These are phyloP conservation scores for Ceratobasidium sp. DNA, from an alignment of 1,284 basidiomycete genomes.

Conservation along the genomic window DNA sequence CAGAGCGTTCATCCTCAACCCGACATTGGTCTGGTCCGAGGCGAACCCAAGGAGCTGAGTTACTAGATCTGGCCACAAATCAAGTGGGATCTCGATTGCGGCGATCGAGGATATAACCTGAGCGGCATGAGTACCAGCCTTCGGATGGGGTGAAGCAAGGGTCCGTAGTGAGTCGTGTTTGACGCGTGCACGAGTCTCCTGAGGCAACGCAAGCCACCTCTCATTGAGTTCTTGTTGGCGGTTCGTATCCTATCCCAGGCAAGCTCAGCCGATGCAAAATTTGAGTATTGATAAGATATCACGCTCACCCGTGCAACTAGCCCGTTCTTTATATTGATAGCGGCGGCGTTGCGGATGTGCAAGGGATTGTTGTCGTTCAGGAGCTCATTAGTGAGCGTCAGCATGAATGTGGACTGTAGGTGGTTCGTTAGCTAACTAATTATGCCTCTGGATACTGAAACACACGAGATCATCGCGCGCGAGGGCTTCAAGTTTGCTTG, in stretches of 20 bases:
- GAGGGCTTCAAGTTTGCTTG: constrained; percentile 85
- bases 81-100: constrained; percentile 88
- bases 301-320: constrained; percentile 84
- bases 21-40: constrained; percentile 78
- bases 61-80: constrained; percentile 92
- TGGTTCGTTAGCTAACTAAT: constrained; percentile 46
- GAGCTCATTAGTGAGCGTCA: constrained; percentile 85
- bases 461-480: constrained; percentile 86
- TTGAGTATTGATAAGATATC: constrained; percentile 44
- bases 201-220: constrained; percentile 83
- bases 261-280: constrained; percentile 46
- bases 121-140: constrained; percentile 88
- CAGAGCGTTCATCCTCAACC: constrained; percentile 87
- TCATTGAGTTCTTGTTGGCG: constrained; percentile 81
- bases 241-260: constrained; percentile 70
- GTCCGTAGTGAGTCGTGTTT: constrained; percentile 89
- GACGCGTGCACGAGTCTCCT: constrained; percentile 79
- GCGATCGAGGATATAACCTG: constrained; percentile 96
- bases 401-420: constrained; percentile 71
- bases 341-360: constrained; percentile 92
- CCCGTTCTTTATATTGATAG: constrained; percentile 96
- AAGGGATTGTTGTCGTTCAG: constrained; percentile 76
- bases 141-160: constrained; percentile 76
- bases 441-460: constrained; percentile 46
- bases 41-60: constrained; percentile 89